Base-by-base conservation (phyloP, 176 grass and related monocot genomes). In the Thinopyrum elongatum region DNA sequence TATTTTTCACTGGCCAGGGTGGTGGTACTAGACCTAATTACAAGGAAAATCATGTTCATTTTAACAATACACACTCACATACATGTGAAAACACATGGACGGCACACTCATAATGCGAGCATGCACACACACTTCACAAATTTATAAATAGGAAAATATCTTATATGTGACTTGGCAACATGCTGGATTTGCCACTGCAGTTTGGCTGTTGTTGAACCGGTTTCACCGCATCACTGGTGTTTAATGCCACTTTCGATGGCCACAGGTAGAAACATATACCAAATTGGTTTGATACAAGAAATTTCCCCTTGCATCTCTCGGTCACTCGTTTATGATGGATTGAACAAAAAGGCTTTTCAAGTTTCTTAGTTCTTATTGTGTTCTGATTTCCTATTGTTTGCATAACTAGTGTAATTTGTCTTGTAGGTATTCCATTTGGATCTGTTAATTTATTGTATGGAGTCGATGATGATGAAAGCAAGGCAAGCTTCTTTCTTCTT, bases 391-490 rank as follows among this genome's bases (percentile, higher is more conserved):
- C 6, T 74, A 59, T 62, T 59, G 49, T 46, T 58, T 81, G 75
- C 46, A 16, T 76, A 55, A 87, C 15, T 17, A 78, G 21, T 67
- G 15, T 8, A 57, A 22, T 74, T 91, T 69, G 28, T 46, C 77
- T 80, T 27, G 14, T 86, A 98, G 95, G 93, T 83, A 98, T 98
- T 71, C 95, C 95, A 72, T 98, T 95, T 95, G 95, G 95, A 83
- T 98, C 95, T 79, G 93, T 98, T 53, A 98, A 98, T 91, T 89
- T 98, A 73, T 53, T 86, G 81, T 86, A 91, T 82, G 95, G 95
- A 79, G 90, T 98, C 5, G 93, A 98, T 86, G 90, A 98, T 92
- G 85, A 95, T 91, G 93, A 95, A 91, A 98, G 95, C 95, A 94
- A 98, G 95, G 95, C 63, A 94, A 89, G 85, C 67, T 90, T 58